Base-by-base conservation (phyloP, 148 eudicot genomes). In the Hydrangea macrophylla region DNA sequence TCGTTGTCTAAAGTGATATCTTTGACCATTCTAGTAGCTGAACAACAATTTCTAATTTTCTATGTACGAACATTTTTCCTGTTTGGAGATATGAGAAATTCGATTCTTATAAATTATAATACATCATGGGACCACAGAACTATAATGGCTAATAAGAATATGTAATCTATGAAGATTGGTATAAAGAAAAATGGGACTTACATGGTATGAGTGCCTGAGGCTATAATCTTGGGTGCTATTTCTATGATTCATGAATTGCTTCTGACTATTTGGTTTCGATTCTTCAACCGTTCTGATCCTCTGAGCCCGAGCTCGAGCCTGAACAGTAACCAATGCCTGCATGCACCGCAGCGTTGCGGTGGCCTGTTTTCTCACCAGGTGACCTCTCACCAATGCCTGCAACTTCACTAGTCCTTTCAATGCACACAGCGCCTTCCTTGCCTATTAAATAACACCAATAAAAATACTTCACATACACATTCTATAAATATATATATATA, bases 301-400 rank as follows among this genome's bases (percentile, higher is more conserved):
- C 44, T 85, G 98, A 53, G 93, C 96, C 30, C 94, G 77, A 68
- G 96, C 96, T 79, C 94, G 64, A 6, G 90, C 90, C 65, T 92
- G 98, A 50, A 82, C 98, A 0, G 86, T 83, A 54, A 88, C 83
- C 70, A 92, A 58, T 27, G 98, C 92, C 56, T 92, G 96, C 94
- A 92, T 92, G 66, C 96, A 90, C 72, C 94, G 77, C 30, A 92
- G 91, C 13, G 98, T 92, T 0, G 86, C 87, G 0, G 92, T 81
- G 13, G 98, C 96, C 50, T 90, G 98, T 62, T 92, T 92, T 45
- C 98, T 75, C 28, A 92, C 96, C 65, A 92, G 72, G 58, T 92
- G 96, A 27, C 98, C 98, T 66, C 98, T 84, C 15, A 86, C 98
- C 60, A 92, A 69, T 35, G 98, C 98, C 66, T 92, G 98, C 61